phyloP scores from a whole-genome alignment of 148 eudicot genomes.

The Heliamphora exappendiculata region DNA sequence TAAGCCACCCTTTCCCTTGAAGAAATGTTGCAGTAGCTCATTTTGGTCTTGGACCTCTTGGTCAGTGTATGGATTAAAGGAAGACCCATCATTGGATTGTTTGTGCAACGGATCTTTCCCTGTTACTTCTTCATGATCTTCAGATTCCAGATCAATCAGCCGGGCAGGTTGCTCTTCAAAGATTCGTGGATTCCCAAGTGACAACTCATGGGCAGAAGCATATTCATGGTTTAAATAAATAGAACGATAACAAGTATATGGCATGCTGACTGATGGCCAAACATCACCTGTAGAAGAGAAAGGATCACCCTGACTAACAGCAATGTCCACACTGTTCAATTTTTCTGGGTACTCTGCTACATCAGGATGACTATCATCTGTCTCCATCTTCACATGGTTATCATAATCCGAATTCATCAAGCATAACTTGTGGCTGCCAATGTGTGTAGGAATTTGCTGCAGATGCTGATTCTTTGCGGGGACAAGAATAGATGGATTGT shows the following conservation, averaged over 20 bases:
- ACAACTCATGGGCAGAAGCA: slow-evolving; percentile 28
- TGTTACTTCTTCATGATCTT: slow-evolving; percentile 27
- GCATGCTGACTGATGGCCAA: slow-evolving; percentile 48
- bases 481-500: slow-evolving; percentile 21
- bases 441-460: slow-evolving; percentile 21
- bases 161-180: slow-evolving; percentile 34
- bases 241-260: slow-evolving; percentile 33
- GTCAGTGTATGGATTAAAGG: slow-evolving; percentile 36
- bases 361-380: slow-evolving; percentile 25
- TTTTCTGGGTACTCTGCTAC: slow-evolving; percentile 26
- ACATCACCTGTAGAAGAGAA: slow-evolving; percentile 32
- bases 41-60: slow-evolving; percentile 43
- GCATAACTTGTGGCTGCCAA: slow-evolving; percentile 23
- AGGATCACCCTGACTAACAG: slow-evolving; percentile 25
- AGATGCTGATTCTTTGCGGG: slow-evolving; percentile 26
- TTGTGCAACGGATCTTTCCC: slow-evolving; percentile 45
- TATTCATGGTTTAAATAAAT: slow-evolving; percentile 28
- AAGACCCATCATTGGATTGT: slow-evolving; percentile 35
- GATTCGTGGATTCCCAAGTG: slow-evolving; percentile 37
- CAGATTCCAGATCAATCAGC: slow-evolving; percentile 41
- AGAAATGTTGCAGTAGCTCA: slow-evolving; percentile 50
- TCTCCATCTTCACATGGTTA: slow-evolving; percentile 15
- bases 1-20: slow-evolving; percentile 33
- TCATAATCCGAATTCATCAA: slow-evolving; percentile 41
- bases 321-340: slow-evolving; percentile 20